Percentiles rank a stretch among this genome's conserved stretches.
phyloP scores from a whole-genome alignment of 2,329 filamentous ascomycete genomes.

The Chalara sp. region DNA sequence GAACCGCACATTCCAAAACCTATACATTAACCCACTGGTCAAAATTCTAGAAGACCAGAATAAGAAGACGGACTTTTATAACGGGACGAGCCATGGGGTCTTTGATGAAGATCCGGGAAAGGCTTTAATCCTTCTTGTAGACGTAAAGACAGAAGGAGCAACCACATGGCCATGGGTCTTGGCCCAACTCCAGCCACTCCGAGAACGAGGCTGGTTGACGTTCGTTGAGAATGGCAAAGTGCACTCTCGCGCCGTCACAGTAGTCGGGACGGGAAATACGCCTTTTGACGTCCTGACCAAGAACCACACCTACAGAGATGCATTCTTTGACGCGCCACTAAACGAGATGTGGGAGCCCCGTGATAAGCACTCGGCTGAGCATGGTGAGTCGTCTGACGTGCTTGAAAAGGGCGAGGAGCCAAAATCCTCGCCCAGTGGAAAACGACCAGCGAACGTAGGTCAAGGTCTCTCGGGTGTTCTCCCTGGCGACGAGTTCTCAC shows the following conservation, averaged over 20 bases:
- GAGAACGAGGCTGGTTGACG: conserved; percentile 50
- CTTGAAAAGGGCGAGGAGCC: conserved; percentile 16
- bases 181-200: conserved; percentile 50
- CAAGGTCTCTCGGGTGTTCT: conserved; percentile 38
- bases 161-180: conserved; percentile 46
- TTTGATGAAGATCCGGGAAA: conserved; percentile 46
- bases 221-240: conserved; percentile 44
- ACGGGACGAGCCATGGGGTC: conserved; percentile 44
- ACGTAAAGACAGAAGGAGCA: conserved; percentile 56
- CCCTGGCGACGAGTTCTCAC: conserved; percentile 34
- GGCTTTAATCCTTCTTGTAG: conserved; percentile 57
- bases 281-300: conserved; percentile 48
- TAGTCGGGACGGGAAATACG: conserved; percentile 62
- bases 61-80: conserved; percentile 36
- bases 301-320: conserved; percentile 49
- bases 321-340: conserved; percentile 62
- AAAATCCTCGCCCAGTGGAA: neutral
- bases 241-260: conserved; percentile 51
- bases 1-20: conserved; percentile 50
- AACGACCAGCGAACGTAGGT: conserved; percentile 18
- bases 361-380: conserved; percentile 5
- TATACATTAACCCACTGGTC: conserved; percentile 61
- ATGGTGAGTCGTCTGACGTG: conserved; percentile 7
- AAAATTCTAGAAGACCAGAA: conserved; percentile 49
- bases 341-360: conserved; percentile 32